Evolutionary conservation across 768 basidiomycete genomes (phyloP).

Genomic region (Paxillus ammoniavirescens): DNA sequence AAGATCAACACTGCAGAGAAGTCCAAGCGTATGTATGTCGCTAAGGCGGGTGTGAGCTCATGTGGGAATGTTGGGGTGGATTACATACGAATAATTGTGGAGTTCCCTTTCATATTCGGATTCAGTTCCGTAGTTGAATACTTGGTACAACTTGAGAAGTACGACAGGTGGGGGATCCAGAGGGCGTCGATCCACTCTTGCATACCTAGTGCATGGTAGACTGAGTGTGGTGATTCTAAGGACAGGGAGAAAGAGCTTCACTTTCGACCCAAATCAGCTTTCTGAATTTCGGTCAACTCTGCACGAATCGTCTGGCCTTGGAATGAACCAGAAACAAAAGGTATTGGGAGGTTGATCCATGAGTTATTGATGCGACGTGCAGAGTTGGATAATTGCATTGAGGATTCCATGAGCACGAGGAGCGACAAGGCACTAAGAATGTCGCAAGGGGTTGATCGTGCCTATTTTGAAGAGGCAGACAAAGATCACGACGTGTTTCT

Average conservation of each 20-base stretch:
- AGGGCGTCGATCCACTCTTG: constrained; percentile 60
- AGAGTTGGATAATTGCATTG: constrained; percentile 12
- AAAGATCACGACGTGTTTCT: constrained; percentile 15
- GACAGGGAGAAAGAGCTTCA: constrained; percentile 25
- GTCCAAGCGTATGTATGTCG: constrained; percentile 58
- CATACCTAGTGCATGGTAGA: constrained; percentile 40
- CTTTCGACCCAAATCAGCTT: constrained; percentile 70
- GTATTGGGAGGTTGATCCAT: constrained; percentile 41
- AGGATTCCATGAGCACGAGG: constrained; percentile 17
- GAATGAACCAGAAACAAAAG: constrained; percentile 60
- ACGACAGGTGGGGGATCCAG: constrained; percentile 67
- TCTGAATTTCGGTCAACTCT: constrained; percentile 60
- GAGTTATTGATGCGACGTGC: constrained; percentile 29
- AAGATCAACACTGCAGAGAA: constrained; percentile 76
- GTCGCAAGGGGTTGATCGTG: constrained; percentile 5
- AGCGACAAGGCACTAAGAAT: neutral
- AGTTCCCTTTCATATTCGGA: constrained; percentile 48
- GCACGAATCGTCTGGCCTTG: constrained; percentile 52
- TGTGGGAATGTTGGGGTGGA: neutral
- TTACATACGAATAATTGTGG: constrained; percentile 45
- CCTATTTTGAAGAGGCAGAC: constrained; percentile 1
- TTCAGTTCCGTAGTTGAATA: constrained; percentile 39
- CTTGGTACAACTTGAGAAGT: constrained; percentile 49
- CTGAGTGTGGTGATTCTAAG: constrained; percentile 5
- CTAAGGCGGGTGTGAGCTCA: constrained; percentile 34